Evolutionary conservation across 106 monocot genomes (phyloP).

Genomic region (Posidonia australis): DNA sequence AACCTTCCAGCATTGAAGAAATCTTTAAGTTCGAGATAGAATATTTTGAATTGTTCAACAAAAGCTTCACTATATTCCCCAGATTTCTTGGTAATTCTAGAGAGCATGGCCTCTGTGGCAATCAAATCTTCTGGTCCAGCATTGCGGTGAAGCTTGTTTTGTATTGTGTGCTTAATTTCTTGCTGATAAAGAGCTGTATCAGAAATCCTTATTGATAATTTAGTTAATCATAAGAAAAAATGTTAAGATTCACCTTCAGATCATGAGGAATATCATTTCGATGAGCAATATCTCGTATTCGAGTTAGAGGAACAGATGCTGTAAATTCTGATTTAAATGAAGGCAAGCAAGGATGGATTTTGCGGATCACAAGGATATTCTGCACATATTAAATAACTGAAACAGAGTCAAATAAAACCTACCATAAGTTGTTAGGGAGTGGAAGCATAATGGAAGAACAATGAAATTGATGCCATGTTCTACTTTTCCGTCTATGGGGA

Average conservation of each 20-base stretch:
- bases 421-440: neutral
- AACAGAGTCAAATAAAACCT: neutral
- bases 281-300: constrained; percentile 97
- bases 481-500: no score
- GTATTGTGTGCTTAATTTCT: constrained; percentile 99
- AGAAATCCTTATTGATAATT: neutral
- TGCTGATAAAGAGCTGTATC: constrained; percentile 37
- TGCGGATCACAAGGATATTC: constrained; percentile 64
- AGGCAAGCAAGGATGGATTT: constrained; percentile 89
- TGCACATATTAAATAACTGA: constrained; percentile 10
- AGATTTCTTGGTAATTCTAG: constrained; percentile 61
- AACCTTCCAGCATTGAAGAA: constrained; percentile 99
- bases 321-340: constrained; percentile 98
- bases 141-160: constrained; percentile 97
- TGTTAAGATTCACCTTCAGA: constrained; percentile 52
- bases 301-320: constrained; percentile 92
- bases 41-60: constrained; percentile 92
- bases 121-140: constrained; percentile 98
- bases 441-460: neutral
- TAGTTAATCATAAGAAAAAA: neutral
- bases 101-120: constrained; percentile 92
- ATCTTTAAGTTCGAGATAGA: constrained; percentile 84
- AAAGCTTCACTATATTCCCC: constrained; percentile 79
- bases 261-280: constrained; percentile 92
- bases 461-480: no score